Evolutionary conservation across 1,284 basidiomycete species (phyloP).

Genomic region (Puccinia polysora): DNA sequence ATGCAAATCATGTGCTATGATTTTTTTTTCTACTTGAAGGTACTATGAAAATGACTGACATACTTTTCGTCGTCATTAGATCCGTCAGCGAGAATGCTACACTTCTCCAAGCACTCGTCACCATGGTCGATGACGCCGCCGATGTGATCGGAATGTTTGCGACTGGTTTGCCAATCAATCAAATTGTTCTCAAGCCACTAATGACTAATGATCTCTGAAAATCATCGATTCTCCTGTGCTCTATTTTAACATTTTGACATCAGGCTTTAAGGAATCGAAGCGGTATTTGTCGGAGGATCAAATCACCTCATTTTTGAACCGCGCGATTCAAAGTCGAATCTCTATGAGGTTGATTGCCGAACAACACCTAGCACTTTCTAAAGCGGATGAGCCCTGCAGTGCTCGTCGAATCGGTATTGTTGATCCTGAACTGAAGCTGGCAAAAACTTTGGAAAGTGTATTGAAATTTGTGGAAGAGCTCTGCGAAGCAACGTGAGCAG

Average conservation of each 20-base stretch:
- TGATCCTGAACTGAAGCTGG: constrained; percentile 6
- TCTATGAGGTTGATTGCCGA: constrained; percentile 36
- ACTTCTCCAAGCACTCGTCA: constrained; percentile 10
- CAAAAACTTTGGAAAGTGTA: constrained; percentile 17
- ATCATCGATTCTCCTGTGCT: not conserved
- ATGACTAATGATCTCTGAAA: not conserved
- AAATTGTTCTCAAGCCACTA: not conserved
- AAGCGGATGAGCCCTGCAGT: not conserved
- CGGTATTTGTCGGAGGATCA: constrained; percentile 36
- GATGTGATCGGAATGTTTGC: constrained; percentile 40
- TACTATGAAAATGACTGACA: not conserved
- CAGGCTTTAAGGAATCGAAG: constrained; percentile 38
- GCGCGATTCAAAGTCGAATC: constrained; percentile 31
- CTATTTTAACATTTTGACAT: not conserved
- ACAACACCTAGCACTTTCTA: constrained; percentile 34
- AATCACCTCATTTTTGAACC: constrained; percentile 30
- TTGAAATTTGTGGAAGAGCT: constrained; percentile 24
- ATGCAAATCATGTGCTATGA: not conserved
- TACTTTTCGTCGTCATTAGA: not conserved
- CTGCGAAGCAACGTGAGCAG: constrained; percentile 37
- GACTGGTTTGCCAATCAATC: constrained; percentile 1
- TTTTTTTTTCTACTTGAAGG: not conserved
- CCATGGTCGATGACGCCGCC: constrained; percentile 33
- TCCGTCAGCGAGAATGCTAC: constrained; percentile 12
- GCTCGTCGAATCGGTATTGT: constrained; percentile 21